Evolutionary conservation across 306 rosid genomes (phyloP), one percentile per base, ranked within the genome.

Genomic region (Mucuna pruriens): DNA sequence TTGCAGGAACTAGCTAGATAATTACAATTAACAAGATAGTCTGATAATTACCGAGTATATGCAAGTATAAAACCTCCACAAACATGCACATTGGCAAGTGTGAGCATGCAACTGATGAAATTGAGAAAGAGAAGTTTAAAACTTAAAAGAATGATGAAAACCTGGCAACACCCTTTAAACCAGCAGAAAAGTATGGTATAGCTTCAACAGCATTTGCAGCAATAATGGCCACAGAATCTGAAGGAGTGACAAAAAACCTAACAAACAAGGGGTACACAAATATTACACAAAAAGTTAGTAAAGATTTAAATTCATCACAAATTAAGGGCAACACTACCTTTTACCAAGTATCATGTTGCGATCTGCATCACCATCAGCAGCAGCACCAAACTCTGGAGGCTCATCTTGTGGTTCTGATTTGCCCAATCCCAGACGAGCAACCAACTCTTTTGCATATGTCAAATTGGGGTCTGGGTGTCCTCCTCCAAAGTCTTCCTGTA

Each of bases 161-260:
- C 99, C 99, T 95, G 97, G 99, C 99, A 77, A 95, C 99, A 75
- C 99, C 99, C 88, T 95, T 95, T 84, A 95, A 79, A 85, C 99
- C 99, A 78, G 90, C 52, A 80, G 92, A 87, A 87, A 95, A 95
- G 91, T 95, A 95, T 13, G 99, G 99, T 75, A 95, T 93, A 82
- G 98, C 79, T 81, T 92, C 97, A 77, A 95, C 99, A 52, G 99
- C 98, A 91, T 95, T 96, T 80, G 99, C 99, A 82, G 98, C 99
- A 84, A 96, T 93, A 58, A 96, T 92, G 84, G 99, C 99, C 82
- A 96, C 99, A 45, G 98, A 96, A 85, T 96, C 99, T 4, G 99
- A 96, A 17, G 99, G 99, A 64, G 99, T 96, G 85, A 96, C 99
- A 62, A 96, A 96, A 84, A 96, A 96, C 91, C 99, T 93, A 74